A percentile compares a stretch with the other conserved stretches of the same genome.
phyloP scores from a whole-genome alignment of 352 stramenopile genomes.

The Phytophthora nicotianae region DNA sequence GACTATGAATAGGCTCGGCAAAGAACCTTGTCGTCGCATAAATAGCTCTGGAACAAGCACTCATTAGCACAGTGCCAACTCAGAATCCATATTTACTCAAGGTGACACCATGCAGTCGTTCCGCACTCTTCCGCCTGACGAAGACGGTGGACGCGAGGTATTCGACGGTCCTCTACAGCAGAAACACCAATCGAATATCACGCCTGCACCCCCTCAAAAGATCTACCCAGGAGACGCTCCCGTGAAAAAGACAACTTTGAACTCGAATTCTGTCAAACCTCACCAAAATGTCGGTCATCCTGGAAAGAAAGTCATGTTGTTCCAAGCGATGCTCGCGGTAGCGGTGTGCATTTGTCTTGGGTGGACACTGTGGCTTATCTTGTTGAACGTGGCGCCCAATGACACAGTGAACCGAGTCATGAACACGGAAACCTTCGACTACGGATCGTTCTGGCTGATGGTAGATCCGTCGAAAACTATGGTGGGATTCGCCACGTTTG shows the following conservation, averaged over 20 bases:
- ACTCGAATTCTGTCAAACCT: not conserved
- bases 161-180: not conserved
- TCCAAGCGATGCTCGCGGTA: not conserved
- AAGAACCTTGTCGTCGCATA: no score
- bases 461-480: slow-evolving; percentile 14
- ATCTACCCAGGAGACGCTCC: not conserved
- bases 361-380: slow-evolving; percentile 33
- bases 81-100: not conserved
- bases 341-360: slow-evolving; percentile 13
- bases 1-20: no score
- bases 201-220: not conserved
- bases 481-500: slow-evolving; percentile 16
- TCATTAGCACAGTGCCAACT: no score
- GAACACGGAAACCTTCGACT: slow-evolving; percentile 32
- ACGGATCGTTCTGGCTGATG: slow-evolving; percentile 39
- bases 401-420: slow-evolving; percentile 40
- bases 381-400: slow-evolving; percentile 29
- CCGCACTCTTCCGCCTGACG: not conserved
- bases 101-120: not conserved
- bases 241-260: not conserved
- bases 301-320: not conserved
- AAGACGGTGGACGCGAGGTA: not conserved
- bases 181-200: not conserved
- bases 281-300: not conserved
- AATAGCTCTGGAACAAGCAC: no score